These are phyloP conservation scores for Acanthamoeba triangularis DNA, from an alignment of 208 protist species.

Conservation along the genomic window DNA sequence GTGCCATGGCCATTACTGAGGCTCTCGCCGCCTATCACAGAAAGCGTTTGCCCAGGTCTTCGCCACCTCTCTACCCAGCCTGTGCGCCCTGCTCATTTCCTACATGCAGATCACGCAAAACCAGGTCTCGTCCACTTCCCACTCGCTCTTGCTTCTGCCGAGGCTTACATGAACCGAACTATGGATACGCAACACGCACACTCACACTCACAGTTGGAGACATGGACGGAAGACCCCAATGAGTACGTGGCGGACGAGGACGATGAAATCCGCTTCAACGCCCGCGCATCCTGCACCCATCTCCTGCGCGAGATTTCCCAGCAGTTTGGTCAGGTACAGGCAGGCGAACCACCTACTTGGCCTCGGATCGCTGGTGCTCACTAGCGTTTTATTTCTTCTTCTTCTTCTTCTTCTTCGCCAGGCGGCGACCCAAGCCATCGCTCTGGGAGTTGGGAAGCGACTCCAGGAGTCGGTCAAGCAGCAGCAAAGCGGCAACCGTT, in stretches of 20 bases:
- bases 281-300: slow-evolving; percentile 32
- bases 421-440: slow-evolving; percentile 4
- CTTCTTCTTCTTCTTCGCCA: neutral
- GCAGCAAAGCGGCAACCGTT: slow-evolving; percentile 40
- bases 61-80: neutral
- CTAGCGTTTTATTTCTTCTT: neutral
- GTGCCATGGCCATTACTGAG: neutral
- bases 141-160: neutral
- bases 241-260: slow-evolving; percentile 76
- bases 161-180: neutral
- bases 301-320: slow-evolving; percentile 3
- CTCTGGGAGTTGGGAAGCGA: neutral
- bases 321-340: neutral
- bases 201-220: neutral
- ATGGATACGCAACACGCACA: neutral
- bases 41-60: slow-evolving; percentile 39
- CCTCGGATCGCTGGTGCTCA: neutral
- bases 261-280: slow-evolving; percentile 67
- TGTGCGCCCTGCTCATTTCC: slow-evolving; percentile 29
- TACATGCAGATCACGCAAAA: slow-evolving; percentile 68
- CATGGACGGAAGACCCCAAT: slow-evolving; percentile 49
- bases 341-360: neutral
- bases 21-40: neutral
- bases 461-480: neutral
- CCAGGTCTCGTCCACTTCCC: slow-evolving; percentile 9